Percentiles rank a stretch among this genome's conserved stretches.
These are phyloP conservation scores for Penicillium olsonii DNA, from an alignment of 2,329 filamentous ascomycete genomes.

Conservation along the genomic window DNA sequence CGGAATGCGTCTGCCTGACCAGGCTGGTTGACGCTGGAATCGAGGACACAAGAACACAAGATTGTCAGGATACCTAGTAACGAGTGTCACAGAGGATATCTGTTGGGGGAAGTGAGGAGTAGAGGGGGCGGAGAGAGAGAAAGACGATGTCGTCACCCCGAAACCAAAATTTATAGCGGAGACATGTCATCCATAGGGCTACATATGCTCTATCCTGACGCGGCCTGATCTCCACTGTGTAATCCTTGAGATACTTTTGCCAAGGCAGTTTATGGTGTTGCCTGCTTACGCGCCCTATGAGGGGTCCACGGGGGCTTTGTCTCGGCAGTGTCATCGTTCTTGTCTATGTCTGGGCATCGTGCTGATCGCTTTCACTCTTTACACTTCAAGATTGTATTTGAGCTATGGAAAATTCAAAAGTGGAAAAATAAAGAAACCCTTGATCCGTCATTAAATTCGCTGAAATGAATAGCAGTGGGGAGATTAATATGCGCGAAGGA, in stretches of 20 bases:
- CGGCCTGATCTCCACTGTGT: slow-evolving; percentile 2
- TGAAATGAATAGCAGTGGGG: slow-evolving; percentile 2
- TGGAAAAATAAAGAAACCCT: neutral
- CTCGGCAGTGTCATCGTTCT: slow-evolving; percentile 7
- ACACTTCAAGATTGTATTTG: slow-evolving; percentile 1
- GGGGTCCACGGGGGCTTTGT: neutral
- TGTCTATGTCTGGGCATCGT: neutral
- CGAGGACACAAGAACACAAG: slow-evolving; percentile 10
- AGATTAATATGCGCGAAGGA: neutral
- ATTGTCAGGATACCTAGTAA: neutral
- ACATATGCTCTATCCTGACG: slow-evolving; percentile 2
- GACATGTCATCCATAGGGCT: neutral
- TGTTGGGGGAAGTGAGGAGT: no score
- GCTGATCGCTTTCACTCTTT: no score
- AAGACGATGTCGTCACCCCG: slow-evolving; percentile 18
- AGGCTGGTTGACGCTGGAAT: slow-evolving; percentile 21
- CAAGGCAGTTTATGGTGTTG: slow-evolving; percentile 8
- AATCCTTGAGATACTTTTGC: no score
- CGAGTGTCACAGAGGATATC: neutral
- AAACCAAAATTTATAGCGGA: neutral
- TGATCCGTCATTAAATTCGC: slow-evolving; percentile 12
- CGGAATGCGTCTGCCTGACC: slow-evolving; percentile 33
- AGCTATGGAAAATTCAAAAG: slow-evolving; percentile 2
- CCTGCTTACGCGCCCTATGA: slow-evolving; percentile 6
- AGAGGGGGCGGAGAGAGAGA: neutral